Percentiles rank a stretch among this genome's conserved stretches.
Conservation (phyloP, 257 asterid species). For the Plantago elongata region DNA sequence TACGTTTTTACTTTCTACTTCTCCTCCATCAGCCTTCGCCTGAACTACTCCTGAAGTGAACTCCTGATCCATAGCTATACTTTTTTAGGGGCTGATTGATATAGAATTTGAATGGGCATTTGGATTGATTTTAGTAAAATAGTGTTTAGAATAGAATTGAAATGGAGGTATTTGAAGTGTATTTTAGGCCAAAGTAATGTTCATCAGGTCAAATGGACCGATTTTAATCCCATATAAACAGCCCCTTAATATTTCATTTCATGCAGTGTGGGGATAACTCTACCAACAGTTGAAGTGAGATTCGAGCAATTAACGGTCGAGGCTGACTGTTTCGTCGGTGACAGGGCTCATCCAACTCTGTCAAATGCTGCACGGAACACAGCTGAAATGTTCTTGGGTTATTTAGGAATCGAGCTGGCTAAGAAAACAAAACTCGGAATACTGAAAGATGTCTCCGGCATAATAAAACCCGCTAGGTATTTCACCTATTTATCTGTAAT, state of each 20-base stretch:
- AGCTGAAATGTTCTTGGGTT: slow-evolving; percentile 37
- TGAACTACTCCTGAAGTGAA: too few relatives aligned
- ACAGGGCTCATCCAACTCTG: slow-evolving; percentile 62
- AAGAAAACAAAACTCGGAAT: slow-evolving; percentile 52
- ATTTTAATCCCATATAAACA: too few relatives aligned
- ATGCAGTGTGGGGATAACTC: slow-evolving; percentile 55
- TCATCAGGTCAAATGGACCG: too few relatives aligned
- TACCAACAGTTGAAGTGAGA: slow-evolving; percentile 60
- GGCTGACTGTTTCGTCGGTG: slow-evolving; percentile 58
- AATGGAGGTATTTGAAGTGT: too few relatives aligned
- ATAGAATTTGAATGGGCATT: too few relatives aligned
- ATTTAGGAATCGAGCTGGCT: slow-evolving; percentile 37
- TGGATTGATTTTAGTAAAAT: too few relatives aligned
- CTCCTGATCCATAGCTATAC: too few relatives aligned
- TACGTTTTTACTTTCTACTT: slow-evolving; percentile 23
- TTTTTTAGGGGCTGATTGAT: too few relatives aligned
- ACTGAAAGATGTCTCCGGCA: slow-evolving; percentile 54
- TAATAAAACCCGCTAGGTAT: slow-evolving; percentile 65
- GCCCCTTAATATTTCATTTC: neutral
- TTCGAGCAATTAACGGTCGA: slow-evolving; percentile 47
- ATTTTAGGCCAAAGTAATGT: too few relatives aligned
- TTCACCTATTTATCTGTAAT: neutral
- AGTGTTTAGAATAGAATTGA: too few relatives aligned
- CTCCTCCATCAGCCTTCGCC: too few relatives aligned
- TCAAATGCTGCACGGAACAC: slow-evolving; percentile 48